These are phyloP conservation scores for Aphanomyces euteiches DNA, from an alignment of 352 stramenopile species.

Conservation along the genomic window DNA sequence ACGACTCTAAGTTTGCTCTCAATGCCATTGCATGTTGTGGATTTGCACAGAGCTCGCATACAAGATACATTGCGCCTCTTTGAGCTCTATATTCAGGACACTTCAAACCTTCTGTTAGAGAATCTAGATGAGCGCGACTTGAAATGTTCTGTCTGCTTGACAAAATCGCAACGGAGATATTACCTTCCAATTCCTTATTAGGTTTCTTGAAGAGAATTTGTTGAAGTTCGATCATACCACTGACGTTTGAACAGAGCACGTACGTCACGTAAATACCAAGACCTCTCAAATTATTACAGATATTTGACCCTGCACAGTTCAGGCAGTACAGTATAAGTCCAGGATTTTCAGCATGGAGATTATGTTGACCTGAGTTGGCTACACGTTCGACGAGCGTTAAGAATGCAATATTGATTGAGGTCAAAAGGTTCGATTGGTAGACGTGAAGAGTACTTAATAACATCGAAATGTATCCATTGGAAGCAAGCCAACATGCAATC, in stretches of 20 bases:
- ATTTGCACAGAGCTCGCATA: background rate
- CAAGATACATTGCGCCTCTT: slow-evolving; percentile 15
- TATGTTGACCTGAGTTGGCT: background rate
- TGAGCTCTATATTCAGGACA: background rate
- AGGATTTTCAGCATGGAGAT: background rate
- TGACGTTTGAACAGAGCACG: background rate
- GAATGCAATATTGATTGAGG: slow-evolving; percentile 17
- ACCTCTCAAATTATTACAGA: background rate
- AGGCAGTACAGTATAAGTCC: slow-evolving; percentile 12
- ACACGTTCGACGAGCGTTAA: slow-evolving; percentile 11
- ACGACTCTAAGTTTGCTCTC: background rate
- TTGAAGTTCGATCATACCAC: background rate
- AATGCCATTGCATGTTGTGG: background rate
- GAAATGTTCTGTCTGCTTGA: background rate
- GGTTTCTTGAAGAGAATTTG: background rate
- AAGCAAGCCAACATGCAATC: background rate
- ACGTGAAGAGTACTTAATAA: background rate
- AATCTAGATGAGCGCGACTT: background rate
- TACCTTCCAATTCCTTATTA: background rate
- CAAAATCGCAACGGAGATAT: background rate
- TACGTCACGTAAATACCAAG: slow-evolving; percentile 19
- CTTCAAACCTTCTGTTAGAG: slow-evolving; percentile 23
- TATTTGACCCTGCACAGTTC: slow-evolving; percentile 19
- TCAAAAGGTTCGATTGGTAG: background rate
- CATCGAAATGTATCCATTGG: background rate